Evolutionary conservation across 1,139 yeast genomes (phyloP).

Genomic region (Hyphopichia khmerensis): DNA sequence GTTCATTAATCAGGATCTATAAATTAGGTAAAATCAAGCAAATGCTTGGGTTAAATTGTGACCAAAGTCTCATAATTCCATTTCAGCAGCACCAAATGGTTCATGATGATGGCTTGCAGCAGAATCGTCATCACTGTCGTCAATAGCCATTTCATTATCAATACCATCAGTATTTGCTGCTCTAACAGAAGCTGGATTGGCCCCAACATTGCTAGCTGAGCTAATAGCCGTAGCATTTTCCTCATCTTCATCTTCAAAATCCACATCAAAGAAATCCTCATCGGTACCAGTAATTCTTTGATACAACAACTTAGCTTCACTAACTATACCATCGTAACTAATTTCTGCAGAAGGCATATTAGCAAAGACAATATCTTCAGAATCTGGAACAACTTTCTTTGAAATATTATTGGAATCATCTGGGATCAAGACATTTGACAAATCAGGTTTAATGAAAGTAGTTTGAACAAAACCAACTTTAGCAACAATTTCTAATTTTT

Average conservation of each 20-base stretch:
- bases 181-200: background rate
- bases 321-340: constrained; percentile 85
- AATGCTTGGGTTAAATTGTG: background rate
- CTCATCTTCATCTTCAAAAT: constrained; percentile 92
- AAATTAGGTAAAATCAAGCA: background rate
- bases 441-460: constrained; percentile 50
- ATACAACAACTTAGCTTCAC: constrained; percentile 77
- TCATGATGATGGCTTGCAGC: constrained; percentile 33
- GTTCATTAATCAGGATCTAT: background rate
- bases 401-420: constrained; percentile 31
- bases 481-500: constrained; percentile 71
- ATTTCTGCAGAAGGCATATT: constrained; percentile 80
- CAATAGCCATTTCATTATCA: constrained; percentile 40
- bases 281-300: constrained; percentile 83
- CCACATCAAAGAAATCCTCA: constrained; percentile 94
- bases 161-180: constrained; percentile 15
- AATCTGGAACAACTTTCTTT: constrained; percentile 28
- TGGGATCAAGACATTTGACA: constrained; percentile 39
- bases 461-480: constrained; percentile 80
- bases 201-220: constrained; percentile 4
- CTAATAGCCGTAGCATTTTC: constrained; percentile 21
- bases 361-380: constrained; percentile 56
- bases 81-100: constrained; percentile 66
- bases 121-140: constrained; percentile 35
- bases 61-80: constrained; percentile 50